phyloP scores from a whole-genome alignment of 352 stramenopile species.

The Globisporangium nunn region DNA sequence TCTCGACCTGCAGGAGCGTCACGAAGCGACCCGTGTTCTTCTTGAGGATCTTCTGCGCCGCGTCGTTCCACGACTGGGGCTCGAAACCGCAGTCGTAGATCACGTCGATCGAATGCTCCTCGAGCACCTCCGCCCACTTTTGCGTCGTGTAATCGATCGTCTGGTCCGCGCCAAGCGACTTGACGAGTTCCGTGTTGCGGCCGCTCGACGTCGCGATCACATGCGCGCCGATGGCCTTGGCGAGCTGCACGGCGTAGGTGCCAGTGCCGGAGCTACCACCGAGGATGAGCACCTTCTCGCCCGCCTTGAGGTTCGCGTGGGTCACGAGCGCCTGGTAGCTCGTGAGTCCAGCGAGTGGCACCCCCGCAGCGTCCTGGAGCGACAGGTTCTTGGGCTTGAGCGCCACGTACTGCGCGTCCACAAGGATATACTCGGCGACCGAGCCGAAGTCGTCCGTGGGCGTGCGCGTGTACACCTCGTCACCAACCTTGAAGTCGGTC shows the following conservation, averaged over 20 bases:
- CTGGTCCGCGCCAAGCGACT: slow-evolving; percentile 22
- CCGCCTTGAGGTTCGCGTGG: slow-evolving; percentile 14
- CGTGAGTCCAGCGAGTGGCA: slow-evolving; percentile 17
- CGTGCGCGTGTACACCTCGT: slow-evolving; percentile 32
- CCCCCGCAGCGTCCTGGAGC: slow-evolving; percentile 13
- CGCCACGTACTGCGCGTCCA: slow-evolving; percentile 16
- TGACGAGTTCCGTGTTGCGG: slow-evolving; percentile 46
- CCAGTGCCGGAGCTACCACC: slow-evolving; percentile 39
- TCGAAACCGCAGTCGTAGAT: slow-evolving; percentile 20
- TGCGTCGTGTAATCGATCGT: slow-evolving; percentile 50
- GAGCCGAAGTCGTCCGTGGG: not conserved
- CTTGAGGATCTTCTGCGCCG: slow-evolving; percentile 24
- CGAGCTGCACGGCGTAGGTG: slow-evolving; percentile 33
- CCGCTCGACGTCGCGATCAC: slow-evolving; percentile 53
- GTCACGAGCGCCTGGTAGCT: slow-evolving; percentile 18
- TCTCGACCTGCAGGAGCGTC: slow-evolving; percentile 17
- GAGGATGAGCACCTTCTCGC: slow-evolving; percentile 28
- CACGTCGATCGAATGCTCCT: slow-evolving; percentile 10
- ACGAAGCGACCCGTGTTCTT: slow-evolving; percentile 22
- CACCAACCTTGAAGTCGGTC: slow-evolving; percentile 39
- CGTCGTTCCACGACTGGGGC: slow-evolving; percentile 20
- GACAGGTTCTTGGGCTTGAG: slow-evolving; percentile 19
- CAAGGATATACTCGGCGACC: slow-evolving; percentile 10
- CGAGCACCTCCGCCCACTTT: slow-evolving; percentile 15
- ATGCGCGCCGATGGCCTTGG: slow-evolving; percentile 32